Conservation (phyloP, 306 rosid genomes). For the Senna siamea region DNA sequence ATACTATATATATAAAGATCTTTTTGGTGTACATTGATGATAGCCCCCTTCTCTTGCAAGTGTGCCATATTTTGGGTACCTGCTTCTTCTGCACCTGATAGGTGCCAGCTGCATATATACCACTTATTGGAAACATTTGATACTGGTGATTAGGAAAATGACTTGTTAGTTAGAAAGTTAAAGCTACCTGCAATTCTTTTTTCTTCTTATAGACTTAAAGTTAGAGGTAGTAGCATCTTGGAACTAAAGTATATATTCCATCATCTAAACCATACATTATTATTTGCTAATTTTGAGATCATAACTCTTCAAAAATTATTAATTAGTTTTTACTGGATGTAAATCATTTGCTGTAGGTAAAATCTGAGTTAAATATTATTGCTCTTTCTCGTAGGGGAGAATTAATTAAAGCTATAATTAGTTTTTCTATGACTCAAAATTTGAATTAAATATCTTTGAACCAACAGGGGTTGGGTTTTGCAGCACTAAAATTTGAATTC, state of each 20-base stretch:
- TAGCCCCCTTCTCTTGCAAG: conserved; percentile 39
- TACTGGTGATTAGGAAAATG: conserved; percentile 56
- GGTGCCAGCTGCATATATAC: conserved; percentile 68
- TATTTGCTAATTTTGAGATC: not conserved
- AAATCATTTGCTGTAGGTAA: not conserved
- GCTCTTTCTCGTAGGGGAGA: too few relatives aligned
- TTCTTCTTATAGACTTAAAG: conserved; percentile 38
- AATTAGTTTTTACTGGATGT: not conserved
- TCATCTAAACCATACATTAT: conserved; percentile 39
- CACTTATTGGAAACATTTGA: conserved; percentile 54
- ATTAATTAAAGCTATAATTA: too few relatives aligned
- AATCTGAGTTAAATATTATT: not conserved
- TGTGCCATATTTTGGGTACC: conserved; percentile 56
- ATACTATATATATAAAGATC: conserved; percentile 13
- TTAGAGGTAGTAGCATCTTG: conserved; percentile 43
- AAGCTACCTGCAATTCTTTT: conserved; percentile 42
- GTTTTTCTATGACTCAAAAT: too few relatives aligned
- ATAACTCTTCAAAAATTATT: not conserved
- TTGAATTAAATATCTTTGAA: too few relatives aligned
- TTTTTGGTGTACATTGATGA: conserved; percentile 34
- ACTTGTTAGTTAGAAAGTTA: conserved; percentile 46
- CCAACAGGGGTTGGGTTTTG: too few relatives aligned
- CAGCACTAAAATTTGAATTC: too few relatives aligned
- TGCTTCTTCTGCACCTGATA: conserved; percentile 44
- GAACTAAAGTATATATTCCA: conserved; percentile 53